phyloP scores from a whole-genome alignment of 2,329 filamentous ascomycete genomes.

The Magnaporthiopsis rhizophila region DNA sequence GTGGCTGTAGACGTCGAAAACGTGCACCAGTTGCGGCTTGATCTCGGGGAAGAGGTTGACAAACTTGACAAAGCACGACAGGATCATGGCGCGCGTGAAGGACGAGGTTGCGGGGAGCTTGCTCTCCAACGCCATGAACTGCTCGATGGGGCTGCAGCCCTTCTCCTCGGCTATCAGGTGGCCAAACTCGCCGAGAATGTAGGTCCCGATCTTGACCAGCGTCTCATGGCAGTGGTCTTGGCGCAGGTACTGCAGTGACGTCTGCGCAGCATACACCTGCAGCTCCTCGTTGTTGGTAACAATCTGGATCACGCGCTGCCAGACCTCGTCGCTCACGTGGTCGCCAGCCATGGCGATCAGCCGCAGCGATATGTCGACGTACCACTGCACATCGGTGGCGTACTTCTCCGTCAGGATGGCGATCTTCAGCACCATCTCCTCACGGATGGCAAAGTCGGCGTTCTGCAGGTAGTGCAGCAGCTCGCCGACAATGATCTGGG shows the following conservation, averaged over 20 bases:
- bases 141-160: conserved; percentile 92
- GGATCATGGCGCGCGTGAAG: conserved; percentile 82
- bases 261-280: conserved; percentile 91
- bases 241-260: conserved; percentile 87
- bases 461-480: conserved; percentile 91
- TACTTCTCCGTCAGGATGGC: conserved; percentile 98
- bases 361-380: conserved; percentile 92
- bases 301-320: conserved; percentile 97
- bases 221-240: conserved; percentile 93
- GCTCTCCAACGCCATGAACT: conserved; percentile 83
- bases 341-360: conserved; percentile 95
- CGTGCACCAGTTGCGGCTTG: conserved; percentile 84
- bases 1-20: conserved; percentile 89
- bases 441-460: conserved; percentile 93
- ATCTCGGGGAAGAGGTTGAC: conserved; percentile 98
- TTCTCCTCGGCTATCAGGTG: conserved; percentile 90
- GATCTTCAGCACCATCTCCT: conserved; percentile 99
- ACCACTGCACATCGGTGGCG: conserved; percentile 97
- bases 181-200: conserved; percentile 93
- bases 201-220: conserved; percentile 93
- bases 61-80: conserved; percentile 95
- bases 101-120: conserved; percentile 88
- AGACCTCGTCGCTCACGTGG: conserved; percentile 97
- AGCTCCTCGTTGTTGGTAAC: conserved; percentile 98
- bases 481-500: conserved; percentile 86